phyloP scores from a whole-genome alignment of 179 eudicot species.

The Carnegiea gigantea region DNA sequence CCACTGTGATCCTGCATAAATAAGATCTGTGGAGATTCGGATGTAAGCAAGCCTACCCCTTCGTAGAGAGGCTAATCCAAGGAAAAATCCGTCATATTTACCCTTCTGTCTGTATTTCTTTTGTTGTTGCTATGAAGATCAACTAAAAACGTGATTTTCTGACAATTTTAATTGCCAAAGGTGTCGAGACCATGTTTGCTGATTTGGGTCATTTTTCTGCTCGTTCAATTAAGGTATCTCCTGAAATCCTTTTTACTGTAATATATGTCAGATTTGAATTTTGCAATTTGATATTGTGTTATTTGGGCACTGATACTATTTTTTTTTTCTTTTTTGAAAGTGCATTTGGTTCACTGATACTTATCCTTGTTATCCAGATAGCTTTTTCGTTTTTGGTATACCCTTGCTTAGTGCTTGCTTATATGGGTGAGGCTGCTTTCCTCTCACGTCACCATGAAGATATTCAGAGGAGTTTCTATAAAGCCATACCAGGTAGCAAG shows the following conservation, averaged over 20 bases:
- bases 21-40: no score
- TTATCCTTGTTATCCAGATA: constrained; percentile 33
- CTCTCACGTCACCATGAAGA: constrained; percentile 59
- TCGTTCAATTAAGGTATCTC: constrained; percentile 55
- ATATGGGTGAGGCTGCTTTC: constrained; percentile 83
- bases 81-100: no score
- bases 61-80: no score
- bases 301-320: no score
- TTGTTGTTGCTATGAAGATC: background rate
- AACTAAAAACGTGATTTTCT: constrained; percentile 14
- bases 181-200: constrained; percentile 76
- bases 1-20: no score
- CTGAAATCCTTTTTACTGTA: background rate
- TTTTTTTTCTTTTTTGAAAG: no score
- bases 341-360: no score
- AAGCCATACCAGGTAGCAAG: constrained; percentile 58
- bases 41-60: no score
- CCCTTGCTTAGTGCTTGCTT: constrained; percentile 61
- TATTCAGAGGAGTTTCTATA: constrained; percentile 64
- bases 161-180: constrained; percentile 29
- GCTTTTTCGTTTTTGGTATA: constrained; percentile 56
- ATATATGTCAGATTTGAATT: no score
- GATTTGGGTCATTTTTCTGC: constrained; percentile 74
- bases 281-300: no score
- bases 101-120: background rate